Conservation (phyloP, 2,329 filamentous ascomycete genomes). For the Pestalotiopsis sp. region DNA sequence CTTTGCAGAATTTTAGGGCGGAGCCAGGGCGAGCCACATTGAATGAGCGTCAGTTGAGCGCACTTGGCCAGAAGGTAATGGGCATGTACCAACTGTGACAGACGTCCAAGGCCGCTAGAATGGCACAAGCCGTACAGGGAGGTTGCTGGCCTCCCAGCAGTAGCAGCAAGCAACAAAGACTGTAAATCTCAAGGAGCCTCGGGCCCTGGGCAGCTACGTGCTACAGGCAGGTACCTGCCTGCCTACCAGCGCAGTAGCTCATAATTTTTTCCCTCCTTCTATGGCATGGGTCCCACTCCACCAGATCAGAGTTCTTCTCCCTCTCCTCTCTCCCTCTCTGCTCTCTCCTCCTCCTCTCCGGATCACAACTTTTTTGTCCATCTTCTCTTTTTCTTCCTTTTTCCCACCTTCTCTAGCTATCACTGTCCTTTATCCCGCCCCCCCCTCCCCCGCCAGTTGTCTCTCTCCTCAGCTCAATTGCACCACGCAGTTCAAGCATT, state of each 20-base stretch:
- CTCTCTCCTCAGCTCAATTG: conserved; percentile 33
- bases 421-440: conserved; percentile 33
- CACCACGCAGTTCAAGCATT: conserved; percentile 28
- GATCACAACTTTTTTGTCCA: conserved; percentile 22
- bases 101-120: background rate
- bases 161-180: background rate
- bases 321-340: conserved; percentile 12
- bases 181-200: background rate
- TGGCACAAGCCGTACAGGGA: background rate
- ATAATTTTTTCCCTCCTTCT: background rate
- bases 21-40: background rate
- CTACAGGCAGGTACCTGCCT: background rate
- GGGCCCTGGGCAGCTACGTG: background rate
- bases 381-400: conserved; percentile 30
- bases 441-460: conserved; percentile 28
- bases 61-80: background rate
- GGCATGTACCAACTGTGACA: background rate
- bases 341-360: conserved; percentile 14
- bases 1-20: background rate
- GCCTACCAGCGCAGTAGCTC: background rate
- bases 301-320: conserved; percentile 14
- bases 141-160: background rate
- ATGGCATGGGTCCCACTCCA: background rate
- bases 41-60: background rate
- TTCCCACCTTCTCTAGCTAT: conserved; percentile 27